phyloP scores from a whole-genome alignment of 2,329 filamentous ascomycete species.

The Akanthomyces uredinophilus region DNA sequence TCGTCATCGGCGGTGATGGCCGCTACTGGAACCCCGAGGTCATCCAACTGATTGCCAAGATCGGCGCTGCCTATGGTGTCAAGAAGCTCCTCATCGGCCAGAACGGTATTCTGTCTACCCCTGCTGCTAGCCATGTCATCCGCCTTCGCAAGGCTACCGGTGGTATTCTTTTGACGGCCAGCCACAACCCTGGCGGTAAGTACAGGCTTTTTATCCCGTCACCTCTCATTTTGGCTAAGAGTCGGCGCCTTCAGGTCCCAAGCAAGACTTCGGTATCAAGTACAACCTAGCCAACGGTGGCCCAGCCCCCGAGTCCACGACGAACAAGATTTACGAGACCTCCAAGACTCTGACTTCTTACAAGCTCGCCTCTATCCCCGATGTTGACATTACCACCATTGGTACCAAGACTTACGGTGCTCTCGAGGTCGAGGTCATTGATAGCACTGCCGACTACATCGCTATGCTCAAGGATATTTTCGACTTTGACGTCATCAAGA shows the following conservation, averaged over 20 bases:
- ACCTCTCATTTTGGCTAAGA: conserved; percentile 10
- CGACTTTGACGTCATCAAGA: conserved; percentile 92
- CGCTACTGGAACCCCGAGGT: conserved; percentile 97
- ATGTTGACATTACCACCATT: conserved; percentile 77
- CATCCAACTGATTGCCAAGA: conserved; percentile 94
- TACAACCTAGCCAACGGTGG: conserved; percentile 98
- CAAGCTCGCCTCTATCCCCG: conserved; percentile 82
- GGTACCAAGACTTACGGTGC: conserved; percentile 79
- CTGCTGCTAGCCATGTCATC: conserved; percentile 93
- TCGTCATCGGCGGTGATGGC: conserved; percentile 96
- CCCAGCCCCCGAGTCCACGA: conserved; percentile 90
- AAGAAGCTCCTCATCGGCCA: conserved; percentile 98
- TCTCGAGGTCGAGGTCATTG: conserved; percentile 91
- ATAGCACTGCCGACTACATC: conserved; percentile 88
- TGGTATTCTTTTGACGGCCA: conserved; percentile 93
- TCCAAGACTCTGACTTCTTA: conserved; percentile 88
- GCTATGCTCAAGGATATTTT: conserved; percentile 98
- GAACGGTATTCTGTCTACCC: conserved; percentile 93
- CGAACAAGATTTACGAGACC: conserved; percentile 93
- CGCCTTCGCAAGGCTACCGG: conserved; percentile 91
- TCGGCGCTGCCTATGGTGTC: conserved; percentile 92
- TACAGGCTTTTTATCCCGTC: not conserved
- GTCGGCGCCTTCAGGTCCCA: conserved; percentile 59
- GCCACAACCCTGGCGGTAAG: conserved; percentile 95
- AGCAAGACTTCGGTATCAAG: conserved; percentile 98